These are phyloP conservation scores for Solanum hybrid DNA, from an alignment of 305 asterid species.

Conservation along the genomic window DNA sequence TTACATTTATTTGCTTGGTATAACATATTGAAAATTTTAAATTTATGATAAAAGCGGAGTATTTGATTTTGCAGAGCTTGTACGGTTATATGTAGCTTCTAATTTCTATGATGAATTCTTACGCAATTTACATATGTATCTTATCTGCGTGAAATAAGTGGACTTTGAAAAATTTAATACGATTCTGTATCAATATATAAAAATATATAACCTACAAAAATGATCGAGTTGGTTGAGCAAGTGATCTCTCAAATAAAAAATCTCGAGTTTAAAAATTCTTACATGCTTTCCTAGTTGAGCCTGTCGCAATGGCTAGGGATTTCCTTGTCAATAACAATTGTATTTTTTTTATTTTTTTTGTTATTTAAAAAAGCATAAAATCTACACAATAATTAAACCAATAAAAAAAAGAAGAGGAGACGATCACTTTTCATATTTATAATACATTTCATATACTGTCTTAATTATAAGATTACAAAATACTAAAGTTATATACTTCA, in stretches of 20 bases:
- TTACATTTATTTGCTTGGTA: background rate
- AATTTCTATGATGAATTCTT: too few relatives aligned
- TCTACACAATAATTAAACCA: background rate
- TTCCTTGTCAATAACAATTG: background rate
- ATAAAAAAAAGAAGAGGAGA: background rate
- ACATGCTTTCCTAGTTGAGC: background rate
- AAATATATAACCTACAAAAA: too few relatives aligned
- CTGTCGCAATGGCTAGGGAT: background rate
- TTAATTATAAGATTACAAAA: background rate
- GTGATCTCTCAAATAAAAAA: fast-evolving
- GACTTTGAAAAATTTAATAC: background rate
- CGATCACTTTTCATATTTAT: background rate
- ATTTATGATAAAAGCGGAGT: background rate
- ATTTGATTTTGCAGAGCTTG: too few relatives aligned
- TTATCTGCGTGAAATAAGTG: too few relatives aligned
- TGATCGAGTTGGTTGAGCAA: too few relatives aligned
- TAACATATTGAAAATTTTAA: background rate
- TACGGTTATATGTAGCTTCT: background rate
- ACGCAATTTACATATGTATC: too few relatives aligned
- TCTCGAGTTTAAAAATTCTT: fast-evolving
- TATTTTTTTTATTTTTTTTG: too few relatives aligned
- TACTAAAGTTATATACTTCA: background rate
- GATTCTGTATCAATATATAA: fast-evolving
- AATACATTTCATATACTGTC: background rate
- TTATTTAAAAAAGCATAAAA: too few relatives aligned